Percentiles rank a stretch among this genome's conserved stretches.
phyloP scores from a whole-genome alignment of 352 stramenopile genomes.

The Phytopythium litorale region DNA sequence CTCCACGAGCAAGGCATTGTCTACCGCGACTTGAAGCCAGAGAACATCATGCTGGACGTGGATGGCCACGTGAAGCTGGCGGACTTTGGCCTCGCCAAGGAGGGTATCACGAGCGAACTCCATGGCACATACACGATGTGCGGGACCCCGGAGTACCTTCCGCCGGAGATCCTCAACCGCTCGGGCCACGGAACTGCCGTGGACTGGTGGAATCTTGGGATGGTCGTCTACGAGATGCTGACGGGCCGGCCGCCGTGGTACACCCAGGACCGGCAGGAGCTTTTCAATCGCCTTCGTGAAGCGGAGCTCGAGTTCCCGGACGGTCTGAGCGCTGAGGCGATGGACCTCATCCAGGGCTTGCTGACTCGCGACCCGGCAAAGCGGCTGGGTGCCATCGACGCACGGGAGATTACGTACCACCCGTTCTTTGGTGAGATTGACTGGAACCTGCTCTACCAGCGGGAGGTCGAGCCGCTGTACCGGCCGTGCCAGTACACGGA shows the following conservation, averaged over 20 bases:
- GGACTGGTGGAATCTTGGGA: constrained; percentile 85
- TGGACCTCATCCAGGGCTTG: constrained; percentile 82
- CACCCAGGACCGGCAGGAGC: constrained; percentile 70
- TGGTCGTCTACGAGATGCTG: constrained; percentile 84
- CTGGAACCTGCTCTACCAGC: constrained; percentile 78
- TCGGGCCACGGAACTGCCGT: constrained; percentile 70
- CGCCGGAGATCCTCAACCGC: constrained; percentile 80
- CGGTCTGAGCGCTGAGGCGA: constrained; percentile 55
- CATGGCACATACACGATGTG: constrained; percentile 84
- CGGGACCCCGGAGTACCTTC: constrained; percentile 84
- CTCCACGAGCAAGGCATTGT: constrained; percentile 83
- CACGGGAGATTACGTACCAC: constrained; percentile 77
- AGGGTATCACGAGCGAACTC: constrained; percentile 68
- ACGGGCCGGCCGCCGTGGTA: constrained; percentile 76
- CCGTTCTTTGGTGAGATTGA: constrained; percentile 81
- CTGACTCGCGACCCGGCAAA: constrained; percentile 91
- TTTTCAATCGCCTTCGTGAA: constrained; percentile 65
- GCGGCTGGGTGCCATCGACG: constrained; percentile 86
- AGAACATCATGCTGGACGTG: constrained; percentile 87
- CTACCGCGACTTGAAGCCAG: constrained; percentile 80
- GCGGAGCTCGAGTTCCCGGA: constrained; percentile 73
- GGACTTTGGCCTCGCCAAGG: constrained; percentile 79
- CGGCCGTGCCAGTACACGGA: constrained; percentile 80
- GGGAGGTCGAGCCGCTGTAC: constrained; percentile 74
- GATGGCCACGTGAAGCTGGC: constrained; percentile 79